Base-by-base conservation (phyloP, 495 filamentous ascomycete genomes). In the Aspergillus hancockii region DNA sequence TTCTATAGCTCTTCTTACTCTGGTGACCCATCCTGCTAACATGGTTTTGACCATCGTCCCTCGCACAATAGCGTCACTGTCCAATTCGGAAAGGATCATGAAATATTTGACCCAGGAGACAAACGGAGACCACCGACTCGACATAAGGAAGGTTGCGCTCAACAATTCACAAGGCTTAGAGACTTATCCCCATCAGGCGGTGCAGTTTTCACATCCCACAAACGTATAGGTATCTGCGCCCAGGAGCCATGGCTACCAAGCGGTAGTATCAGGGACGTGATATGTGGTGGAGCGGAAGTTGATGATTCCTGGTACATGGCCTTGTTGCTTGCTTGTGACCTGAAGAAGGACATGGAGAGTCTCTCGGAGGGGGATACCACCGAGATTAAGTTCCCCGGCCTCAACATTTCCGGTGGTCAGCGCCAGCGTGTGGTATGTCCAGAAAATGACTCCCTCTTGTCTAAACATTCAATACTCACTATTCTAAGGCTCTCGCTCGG, bases 401-500 rank as follows among this genome's bases (percentile, higher is more conserved):
- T 81, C 50, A 81, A 76, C 16, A 64, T 86, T 1, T 82, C 79
- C 16, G 83, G 83, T 9, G 83, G 83, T 1, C 83, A 85, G 64
- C 78, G 74, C 53, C 79, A 82, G 49, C 74, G 83, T 41, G 56
- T 85, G 18, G 76, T 79, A 70, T 45, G 74, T 53, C 3, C 7
- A 28, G n/a, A 28, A 3, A 28, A 28, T 28, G 25, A 3, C 25
- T n/a, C 25, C 25, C 3, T 28, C 7, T 28, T 7, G 25, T 28
- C 3, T 28, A 7, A 7, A 3, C 7, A 28, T 28, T 14, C 4
- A 5, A 3, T 21, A 13, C 18, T 34, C 30, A 19, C 14, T 23
- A 18, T 38, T 18, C 7, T 1, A 49, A 77, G 59, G 66, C 71
- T 19, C 59, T 82, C 4, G 81, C 81, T 18, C 63, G 81, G 30